phyloP scores from a whole-genome alignment of 805 yeast genomes.

The Wickerhamiella sorbophila region DNA sequence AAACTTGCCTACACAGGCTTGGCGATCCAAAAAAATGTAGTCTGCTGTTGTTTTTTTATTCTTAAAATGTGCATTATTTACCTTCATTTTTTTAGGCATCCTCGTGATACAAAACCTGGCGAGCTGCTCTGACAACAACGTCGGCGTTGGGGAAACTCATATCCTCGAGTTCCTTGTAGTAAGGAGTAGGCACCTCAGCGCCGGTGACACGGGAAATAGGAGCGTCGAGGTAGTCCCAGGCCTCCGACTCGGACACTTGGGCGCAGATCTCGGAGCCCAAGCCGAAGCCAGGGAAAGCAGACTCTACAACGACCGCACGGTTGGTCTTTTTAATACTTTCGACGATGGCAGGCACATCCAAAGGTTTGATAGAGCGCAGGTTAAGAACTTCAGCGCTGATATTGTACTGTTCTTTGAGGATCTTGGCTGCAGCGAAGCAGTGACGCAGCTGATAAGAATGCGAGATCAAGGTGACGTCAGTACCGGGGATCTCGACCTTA shows the following conservation, averaged over 20 bases:
- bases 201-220: slow-evolving; percentile 98
- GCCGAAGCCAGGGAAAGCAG: slow-evolving; percentile 97
- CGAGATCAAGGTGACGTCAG: slow-evolving; percentile 76
- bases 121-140: slow-evolving; percentile 62
- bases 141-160: slow-evolving; percentile 97
- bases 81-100: slow-evolving; percentile 22
- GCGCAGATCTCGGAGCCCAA: slow-evolving; percentile 98
- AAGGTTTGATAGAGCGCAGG: slow-evolving; percentile 92
- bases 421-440: slow-evolving; percentile 82
- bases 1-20: slow-evolving; percentile 52
- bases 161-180: slow-evolving; percentile 89
- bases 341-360: slow-evolving; percentile 76
- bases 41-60: background rate
- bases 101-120: slow-evolving; percentile 27
- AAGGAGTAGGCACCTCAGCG: slow-evolving; percentile 99
- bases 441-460: slow-evolving; percentile 84
- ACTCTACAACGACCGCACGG: slow-evolving; percentile 90
- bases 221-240: slow-evolving; percentile 94
- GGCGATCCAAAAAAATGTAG: slow-evolving; percentile 31
- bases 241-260: slow-evolving; percentile 95
- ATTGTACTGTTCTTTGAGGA: slow-evolving; percentile 68
- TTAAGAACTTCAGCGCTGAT: slow-evolving; percentile 87
- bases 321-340: slow-evolving; percentile 90
- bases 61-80: background rate
- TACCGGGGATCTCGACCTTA: slow-evolving; percentile 85